Conservation (phyloP, 2,329 filamentous ascomycete species). For the Zymoseptoria tritici region DNA sequence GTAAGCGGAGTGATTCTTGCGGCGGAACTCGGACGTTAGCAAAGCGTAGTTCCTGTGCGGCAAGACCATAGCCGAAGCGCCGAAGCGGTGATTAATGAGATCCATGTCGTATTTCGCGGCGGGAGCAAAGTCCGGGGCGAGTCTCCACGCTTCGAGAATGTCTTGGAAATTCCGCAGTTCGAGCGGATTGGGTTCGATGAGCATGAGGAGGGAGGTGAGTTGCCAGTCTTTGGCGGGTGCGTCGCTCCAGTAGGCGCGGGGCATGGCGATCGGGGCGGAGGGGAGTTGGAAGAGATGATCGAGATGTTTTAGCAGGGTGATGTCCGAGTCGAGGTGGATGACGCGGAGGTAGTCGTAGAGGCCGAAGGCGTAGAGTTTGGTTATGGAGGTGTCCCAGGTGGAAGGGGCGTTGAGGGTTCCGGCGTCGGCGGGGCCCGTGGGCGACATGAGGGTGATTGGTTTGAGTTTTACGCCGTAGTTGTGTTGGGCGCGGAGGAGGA, state of each 20-base stretch:
- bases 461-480: constrained; percentile 45
- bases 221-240: constrained; percentile 36
- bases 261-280: constrained; percentile 52
- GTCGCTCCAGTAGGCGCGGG: constrained; percentile 63
- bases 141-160: constrained; percentile 27
- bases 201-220: constrained; percentile 55
- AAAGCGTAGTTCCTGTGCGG: constrained; percentile 58
- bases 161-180: constrained; percentile 43
- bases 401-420: constrained; percentile 29
- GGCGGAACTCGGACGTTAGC: constrained; percentile 56
- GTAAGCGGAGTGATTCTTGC: constrained; percentile 45
- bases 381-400: constrained; percentile 52
- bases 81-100: constrained; percentile 56
- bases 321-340: constrained; percentile 56
- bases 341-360: constrained; percentile 56
- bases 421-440: constrained; percentile 20
- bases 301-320: constrained; percentile 54
- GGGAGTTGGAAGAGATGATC: constrained; percentile 67
- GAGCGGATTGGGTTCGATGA: constrained; percentile 50
- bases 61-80: constrained; percentile 53
- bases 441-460: constrained; percentile 38
- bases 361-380: constrained; percentile 63
- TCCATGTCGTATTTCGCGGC: constrained; percentile 26
- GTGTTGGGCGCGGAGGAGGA: constrained; percentile 35
- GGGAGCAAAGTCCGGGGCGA: constrained; percentile 36